These are phyloP conservation scores for Raddia distichophylla DNA, from an alignment of 176 grass and related monocot genomes.

Conservation along the genomic window DNA sequence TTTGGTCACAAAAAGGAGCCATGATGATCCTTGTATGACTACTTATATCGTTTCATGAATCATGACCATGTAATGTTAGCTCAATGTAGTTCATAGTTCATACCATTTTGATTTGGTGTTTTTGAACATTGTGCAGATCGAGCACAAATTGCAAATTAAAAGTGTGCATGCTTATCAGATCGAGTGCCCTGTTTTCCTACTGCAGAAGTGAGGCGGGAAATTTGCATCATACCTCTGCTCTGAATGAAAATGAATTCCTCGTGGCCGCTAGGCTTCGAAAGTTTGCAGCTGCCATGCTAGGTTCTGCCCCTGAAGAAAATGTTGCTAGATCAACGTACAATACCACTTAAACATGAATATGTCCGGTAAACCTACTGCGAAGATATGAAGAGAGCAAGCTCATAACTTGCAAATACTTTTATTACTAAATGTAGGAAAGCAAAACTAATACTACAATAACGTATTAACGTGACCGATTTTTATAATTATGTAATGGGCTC, in stretches of 20 bases:
- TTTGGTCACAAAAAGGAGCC: neutral
- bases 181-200: neutral
- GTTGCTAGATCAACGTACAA: neutral
- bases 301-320: slow-evolving; percentile 55
- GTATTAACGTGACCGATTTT: neutral
- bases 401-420: neutral
- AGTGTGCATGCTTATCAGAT: neutral
- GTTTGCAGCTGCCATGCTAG: slow-evolving; percentile 28
- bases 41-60: neutral
- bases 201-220: neutral
- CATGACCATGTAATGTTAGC: neutral
- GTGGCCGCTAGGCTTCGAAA: slow-evolving; percentile 25
- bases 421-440: slow-evolving; percentile 4
- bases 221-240: slow-evolving; percentile 37
- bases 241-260: slow-evolving; percentile 42
- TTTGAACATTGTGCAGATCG: neutral
- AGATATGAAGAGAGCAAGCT: neutral
- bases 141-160: neutral
- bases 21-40: neutral
- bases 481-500: neutral
- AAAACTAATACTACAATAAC: neutral
- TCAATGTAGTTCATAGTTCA: neutral
- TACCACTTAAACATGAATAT: neutral
- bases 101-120: neutral
- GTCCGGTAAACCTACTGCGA: neutral